phyloP scores from a whole-genome alignment of 805 yeast genomes.

The Sungouiella thailandica region DNA sequence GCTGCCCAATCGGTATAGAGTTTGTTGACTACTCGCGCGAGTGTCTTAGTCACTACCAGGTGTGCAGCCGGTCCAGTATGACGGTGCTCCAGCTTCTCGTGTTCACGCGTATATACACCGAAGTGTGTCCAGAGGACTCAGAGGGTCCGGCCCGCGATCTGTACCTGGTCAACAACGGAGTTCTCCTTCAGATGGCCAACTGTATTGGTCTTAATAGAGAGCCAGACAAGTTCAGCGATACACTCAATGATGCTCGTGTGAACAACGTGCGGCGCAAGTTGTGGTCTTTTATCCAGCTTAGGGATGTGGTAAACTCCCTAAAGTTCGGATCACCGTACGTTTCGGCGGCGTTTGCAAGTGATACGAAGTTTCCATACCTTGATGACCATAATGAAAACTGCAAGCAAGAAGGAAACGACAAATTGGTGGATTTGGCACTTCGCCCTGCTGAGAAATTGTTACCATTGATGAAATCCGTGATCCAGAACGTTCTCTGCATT shows the following conservation, averaged over 20 bases:
- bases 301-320: slow-evolving; percentile 10
- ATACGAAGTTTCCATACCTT: slow-evolving; percentile 7
- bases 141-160: slow-evolving; percentile 16
- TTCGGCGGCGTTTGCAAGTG: slow-evolving; percentile 6
- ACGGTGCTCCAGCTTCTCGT: slow-evolving; percentile 10
- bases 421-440: slow-evolving; percentile 1
- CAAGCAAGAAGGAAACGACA: slow-evolving; percentile 4
- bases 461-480: slow-evolving; percentile 3
- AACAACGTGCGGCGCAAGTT: slow-evolving; percentile 13
- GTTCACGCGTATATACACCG: slow-evolving; percentile 10
- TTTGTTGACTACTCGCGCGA: slow-evolving; percentile 12
- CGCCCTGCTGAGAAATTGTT: slow-evolving; percentile 3
- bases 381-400: slow-evolving; percentile 5
- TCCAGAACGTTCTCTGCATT: slow-evolving; percentile 4
- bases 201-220: slow-evolving; percentile 14
- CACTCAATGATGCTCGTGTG: slow-evolving; percentile 4
- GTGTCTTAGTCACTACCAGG: slow-evolving; percentile 12
- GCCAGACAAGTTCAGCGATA: slow-evolving; percentile 9
- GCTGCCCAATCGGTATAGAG: slow-evolving; percentile 15
- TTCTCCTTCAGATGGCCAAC: slow-evolving; percentile 13
- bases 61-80: slow-evolving; percentile 7
- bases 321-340: slow-evolving; percentile 11
- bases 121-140: slow-evolving; percentile 13
- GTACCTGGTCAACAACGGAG: slow-evolving; percentile 13
- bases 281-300: slow-evolving; percentile 11